A percentile compares a stretch with the other conserved stretches of the same genome.
These are phyloP conservation scores for Rhodocollybia butyracea DNA, from an alignment of 768 basidiomycete genomes.

Conservation along the genomic window DNA sequence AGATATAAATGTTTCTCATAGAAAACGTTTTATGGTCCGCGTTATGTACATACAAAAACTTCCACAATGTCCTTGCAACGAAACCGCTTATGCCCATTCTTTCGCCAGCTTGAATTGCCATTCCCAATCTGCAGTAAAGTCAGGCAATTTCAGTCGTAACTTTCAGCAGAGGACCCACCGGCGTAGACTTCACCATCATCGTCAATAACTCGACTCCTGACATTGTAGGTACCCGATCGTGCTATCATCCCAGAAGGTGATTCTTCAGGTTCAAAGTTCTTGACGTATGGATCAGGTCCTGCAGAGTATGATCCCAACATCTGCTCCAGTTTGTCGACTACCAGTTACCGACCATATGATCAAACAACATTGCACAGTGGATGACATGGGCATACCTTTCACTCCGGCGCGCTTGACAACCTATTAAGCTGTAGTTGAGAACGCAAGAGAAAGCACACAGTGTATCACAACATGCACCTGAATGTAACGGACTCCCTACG, in stretches of 20 bases:
- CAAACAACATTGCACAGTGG: slow-evolving; percentile 4
- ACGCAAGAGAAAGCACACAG: too few relatives aligned
- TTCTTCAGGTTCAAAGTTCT: slow-evolving; percentile 59
- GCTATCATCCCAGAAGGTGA: slow-evolving; percentile 78
- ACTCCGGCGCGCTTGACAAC: slow-evolving; percentile 79
- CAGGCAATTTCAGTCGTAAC: background rate
- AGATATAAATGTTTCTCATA: too few relatives aligned
- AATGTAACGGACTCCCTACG: slow-evolving; percentile 77
- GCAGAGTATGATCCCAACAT: slow-evolving; percentile 91
- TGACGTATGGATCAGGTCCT: slow-evolving; percentile 61
- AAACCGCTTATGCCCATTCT: too few relatives aligned
- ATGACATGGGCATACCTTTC: slow-evolving; percentile 46
- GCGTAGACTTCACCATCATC: slow-evolving; percentile 82
- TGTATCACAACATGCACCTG: too few relatives aligned
- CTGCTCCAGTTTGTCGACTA: slow-evolving; percentile 89
- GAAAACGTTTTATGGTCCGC: too few relatives aligned
- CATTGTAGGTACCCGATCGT: slow-evolving; percentile 74
- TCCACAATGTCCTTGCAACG: too few relatives aligned
- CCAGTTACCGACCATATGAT: background rate
- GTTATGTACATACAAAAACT: too few relatives aligned
- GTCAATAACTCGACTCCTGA: slow-evolving; percentile 81
- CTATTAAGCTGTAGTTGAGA: too few relatives aligned
- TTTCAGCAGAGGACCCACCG: slow-evolving; percentile 43
- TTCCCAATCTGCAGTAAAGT: slow-evolving; percentile 56
- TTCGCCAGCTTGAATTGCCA: slow-evolving; percentile 92